Base-by-base conservation (phyloP, 805 yeast species). In the Brettanomyces sp. region DNA sequence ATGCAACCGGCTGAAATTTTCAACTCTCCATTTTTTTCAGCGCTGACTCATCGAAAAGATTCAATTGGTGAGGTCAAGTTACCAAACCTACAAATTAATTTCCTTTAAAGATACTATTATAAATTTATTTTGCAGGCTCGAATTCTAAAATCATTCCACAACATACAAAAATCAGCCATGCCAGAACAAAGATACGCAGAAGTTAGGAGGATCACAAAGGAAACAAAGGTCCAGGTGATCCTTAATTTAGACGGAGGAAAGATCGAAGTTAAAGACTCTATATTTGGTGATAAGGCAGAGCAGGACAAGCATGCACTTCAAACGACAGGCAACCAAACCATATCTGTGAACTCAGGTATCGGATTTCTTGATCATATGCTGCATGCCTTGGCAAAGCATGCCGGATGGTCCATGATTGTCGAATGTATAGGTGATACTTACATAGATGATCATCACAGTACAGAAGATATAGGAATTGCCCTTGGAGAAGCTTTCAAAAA, bases 321-420 rank as follows among this genome's bases (percentile, higher is more conserved):
- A 59, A 60, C 73, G 22, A 78, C 95, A 0, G 66, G 74, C 12
- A 65, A 83, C 5, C 98, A 91, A 64, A 69, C 74, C 8, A 89
- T 93, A 49, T 71, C 79, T 32, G 80, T 93, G 44, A 85, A 86
- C 57, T 85, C 98, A 0, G 99, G 99, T 45, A 77, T 93, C 46
- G 99, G 98, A 1, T 93, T 93, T 61, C 68, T 91, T 48, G 98
- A 93, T 68, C 99, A 93, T 65, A 93, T 93, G 99, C 70, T 93
- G 42, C 96, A 91, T 58, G 99, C 99, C 0, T 71, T 93, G 56
- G 96, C 98, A 36, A 93, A 93, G 60, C 99, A 93, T 65, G 73
- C 95, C 1, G 98, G 98, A 14, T 93, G 98, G 99, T 86, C 96
- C 11, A 61, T 93, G 47, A 71, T 86, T 33, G 76, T 93, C 18